Evolutionary conservation across 768 basidiomycete species (phyloP).

Genomic region (Chalciporus chontae): DNA sequence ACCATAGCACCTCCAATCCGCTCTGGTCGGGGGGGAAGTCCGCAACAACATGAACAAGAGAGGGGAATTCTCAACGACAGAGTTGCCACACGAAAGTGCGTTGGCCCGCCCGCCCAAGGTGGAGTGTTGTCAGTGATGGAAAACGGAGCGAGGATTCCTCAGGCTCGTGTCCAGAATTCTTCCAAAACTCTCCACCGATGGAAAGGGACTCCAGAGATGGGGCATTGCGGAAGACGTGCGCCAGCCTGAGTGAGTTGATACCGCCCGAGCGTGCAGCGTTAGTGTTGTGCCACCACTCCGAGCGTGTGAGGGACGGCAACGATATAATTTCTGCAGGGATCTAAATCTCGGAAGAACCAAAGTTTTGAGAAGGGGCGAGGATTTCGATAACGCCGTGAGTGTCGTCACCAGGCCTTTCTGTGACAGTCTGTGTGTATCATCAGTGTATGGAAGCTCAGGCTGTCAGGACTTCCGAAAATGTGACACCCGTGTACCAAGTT

Average conservation of each 20-base stretch:
- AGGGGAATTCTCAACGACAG: conserved; percentile 48
- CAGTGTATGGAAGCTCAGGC: conserved; percentile 60
- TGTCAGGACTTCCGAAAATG: too few relatives aligned
- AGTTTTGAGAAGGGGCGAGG: conserved; percentile 50
- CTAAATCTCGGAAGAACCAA: conserved; percentile 33
- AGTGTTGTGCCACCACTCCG: conserved; percentile 67
- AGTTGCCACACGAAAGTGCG: conserved; percentile 49
- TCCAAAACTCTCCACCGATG: conserved; percentile 45
- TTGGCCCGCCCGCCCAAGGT: conserved; percentile 47
- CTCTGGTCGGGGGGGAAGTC: conserved; percentile 42
- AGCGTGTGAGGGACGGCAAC: conserved; percentile 50
- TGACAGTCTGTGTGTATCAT: conserved; percentile 48
- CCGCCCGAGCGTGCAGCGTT: conserved; percentile 59
- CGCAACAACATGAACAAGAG: conserved; percentile 47
- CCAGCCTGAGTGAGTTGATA: conserved; percentile 61
- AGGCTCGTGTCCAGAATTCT: conserved; percentile 17
- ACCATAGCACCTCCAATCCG: conserved; percentile 46
- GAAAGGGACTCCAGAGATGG: conserved; percentile 59
- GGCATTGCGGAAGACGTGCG: conserved; percentile 45
- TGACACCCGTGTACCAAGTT: too few relatives aligned
- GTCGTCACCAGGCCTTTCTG: conserved; percentile 28
- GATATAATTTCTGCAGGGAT: conserved; percentile 44
- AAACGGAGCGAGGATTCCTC: conserved; percentile 34
- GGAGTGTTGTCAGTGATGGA: conserved; percentile 49
- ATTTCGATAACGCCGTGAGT: conserved; percentile 42